Evolutionary conservation across 352 stramenopile genomes (phyloP), one percentile per base, ranked within the genome.

Genomic region (Phytophthora hibernalis): DNA sequence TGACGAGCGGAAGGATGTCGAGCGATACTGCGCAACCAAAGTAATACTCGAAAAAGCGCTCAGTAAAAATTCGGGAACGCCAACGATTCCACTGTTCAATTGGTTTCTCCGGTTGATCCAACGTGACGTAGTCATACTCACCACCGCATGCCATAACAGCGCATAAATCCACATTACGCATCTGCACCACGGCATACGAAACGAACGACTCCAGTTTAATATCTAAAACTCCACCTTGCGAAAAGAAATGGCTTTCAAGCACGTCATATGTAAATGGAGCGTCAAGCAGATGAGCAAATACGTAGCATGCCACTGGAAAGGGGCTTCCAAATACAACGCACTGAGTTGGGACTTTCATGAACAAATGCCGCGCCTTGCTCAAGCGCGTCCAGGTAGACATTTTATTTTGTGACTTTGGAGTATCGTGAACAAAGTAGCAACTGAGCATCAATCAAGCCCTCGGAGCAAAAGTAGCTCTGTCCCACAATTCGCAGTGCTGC

Each of bases 271-370:
- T 73, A 11, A 79, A 67, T 0, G 72, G 58, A 15, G 75, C 70
- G 40, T 90, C 79, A 8, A 86, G 69, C 16, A 76, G 22, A 43
- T 90, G 79, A 1, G 82, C 79, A 1, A 82, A 16, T 0, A 74
- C 58, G 57, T 87, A 90, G 58, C 71, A 79, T 3, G 65, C 15
- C 5, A 87, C 73, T 0, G 79, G 82, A 33, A 88, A 74, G 1
- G 58, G 54, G 21, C 71, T 82, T 8, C 79, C 79, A 57, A 77
- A 87, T 3, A 87, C 65, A n/a, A 90, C 67, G 30, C 76, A 83
- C 47, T 90, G 77, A 10, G 63, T 82, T 3, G 81, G 79, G 4
- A 83, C 63, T 38, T 57, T 78, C 18, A 80, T 60, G 22, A 90
- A 79, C 1, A 85, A 35, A 35, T 48, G 30, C 11, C 66, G 20